phyloP scores from a whole-genome alignment of 2,329 filamentous ascomycete species.

The Epichloe elymi region DNA sequence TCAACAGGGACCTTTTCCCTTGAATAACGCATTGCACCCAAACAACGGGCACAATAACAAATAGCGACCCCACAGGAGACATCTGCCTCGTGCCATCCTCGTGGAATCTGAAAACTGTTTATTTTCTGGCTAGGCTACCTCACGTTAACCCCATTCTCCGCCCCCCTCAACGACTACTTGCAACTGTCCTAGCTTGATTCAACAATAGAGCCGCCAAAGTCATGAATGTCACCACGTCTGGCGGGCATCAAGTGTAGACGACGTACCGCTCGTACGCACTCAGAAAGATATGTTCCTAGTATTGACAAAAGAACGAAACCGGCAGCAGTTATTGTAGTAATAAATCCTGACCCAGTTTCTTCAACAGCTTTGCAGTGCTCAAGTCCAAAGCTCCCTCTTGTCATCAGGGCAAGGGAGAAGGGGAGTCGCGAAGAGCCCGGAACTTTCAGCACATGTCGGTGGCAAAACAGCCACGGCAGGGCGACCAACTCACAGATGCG shows the following conservation, averaged over 20 bases:
- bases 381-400: background rate
- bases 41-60: background rate
- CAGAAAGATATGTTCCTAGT: background rate
- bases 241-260: background rate
- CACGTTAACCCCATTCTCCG: background rate
- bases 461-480: background rate
- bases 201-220: background rate
- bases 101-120: conserved; percentile 5
- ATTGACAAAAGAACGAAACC: background rate
- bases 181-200: conserved; percentile 1
- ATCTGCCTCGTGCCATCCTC: conserved; percentile 5
- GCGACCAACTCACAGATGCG: background rate
- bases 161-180: background rate
- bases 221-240: background rate
- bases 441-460: background rate
- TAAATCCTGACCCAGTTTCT: background rate
- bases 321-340: background rate
- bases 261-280: background rate
- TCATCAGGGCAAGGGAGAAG: background rate
- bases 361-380: background rate
- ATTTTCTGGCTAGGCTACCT: background rate
- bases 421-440: background rate
- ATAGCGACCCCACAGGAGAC: background rate
- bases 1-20: too few relatives aligned
- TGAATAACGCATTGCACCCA: too few relatives aligned